Percentiles rank a stretch among this genome's conserved stretches.
Evolutionary conservation across 208 protist species (phyloP).

Genomic region (Acanthamoeba royreba): DNA sequence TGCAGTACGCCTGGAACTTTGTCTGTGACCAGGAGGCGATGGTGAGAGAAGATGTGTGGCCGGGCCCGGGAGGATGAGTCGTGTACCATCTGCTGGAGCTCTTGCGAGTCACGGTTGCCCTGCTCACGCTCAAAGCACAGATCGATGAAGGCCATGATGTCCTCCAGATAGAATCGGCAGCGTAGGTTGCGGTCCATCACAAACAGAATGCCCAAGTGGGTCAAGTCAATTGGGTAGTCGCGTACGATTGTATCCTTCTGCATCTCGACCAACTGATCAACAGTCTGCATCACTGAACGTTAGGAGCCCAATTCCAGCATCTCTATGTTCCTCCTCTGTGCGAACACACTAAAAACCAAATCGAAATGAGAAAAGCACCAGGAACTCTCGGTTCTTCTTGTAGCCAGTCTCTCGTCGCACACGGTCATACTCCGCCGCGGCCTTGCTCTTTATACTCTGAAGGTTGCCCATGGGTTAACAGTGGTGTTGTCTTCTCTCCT

Average conservation of each 20-base stretch:
- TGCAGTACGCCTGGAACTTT: neutral
- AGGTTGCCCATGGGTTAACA: constrained; percentile 14
- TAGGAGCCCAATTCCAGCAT: too few relatives aligned
- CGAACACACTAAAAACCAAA: neutral
- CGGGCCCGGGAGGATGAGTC: too few relatives aligned
- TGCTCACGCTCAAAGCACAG: neutral
- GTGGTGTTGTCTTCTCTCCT: too few relatives aligned
- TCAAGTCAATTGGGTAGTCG: neutral
- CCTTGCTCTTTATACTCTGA: neutral
- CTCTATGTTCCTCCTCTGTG: too few relatives aligned
- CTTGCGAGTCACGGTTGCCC: neutral
- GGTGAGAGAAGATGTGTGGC: too few relatives aligned
- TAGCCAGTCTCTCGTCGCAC: neutral
- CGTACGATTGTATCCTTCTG: neutral
- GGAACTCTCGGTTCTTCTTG: neutral
- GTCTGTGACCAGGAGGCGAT: too few relatives aligned
- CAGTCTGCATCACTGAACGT: neutral
- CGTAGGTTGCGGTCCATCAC: neutral
- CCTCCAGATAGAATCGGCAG: neutral
- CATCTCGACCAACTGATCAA: neutral
- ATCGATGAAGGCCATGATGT: neutral
- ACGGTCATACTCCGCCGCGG: neutral
- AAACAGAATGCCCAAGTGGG: neutral
- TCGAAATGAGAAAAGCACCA: neutral
- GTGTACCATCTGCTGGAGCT: constrained; percentile 2